These are phyloP conservation scores for Alloteropsis angusta DNA, from an alignment of 202 grass and related monocot species.

Conservation along the genomic window DNA sequence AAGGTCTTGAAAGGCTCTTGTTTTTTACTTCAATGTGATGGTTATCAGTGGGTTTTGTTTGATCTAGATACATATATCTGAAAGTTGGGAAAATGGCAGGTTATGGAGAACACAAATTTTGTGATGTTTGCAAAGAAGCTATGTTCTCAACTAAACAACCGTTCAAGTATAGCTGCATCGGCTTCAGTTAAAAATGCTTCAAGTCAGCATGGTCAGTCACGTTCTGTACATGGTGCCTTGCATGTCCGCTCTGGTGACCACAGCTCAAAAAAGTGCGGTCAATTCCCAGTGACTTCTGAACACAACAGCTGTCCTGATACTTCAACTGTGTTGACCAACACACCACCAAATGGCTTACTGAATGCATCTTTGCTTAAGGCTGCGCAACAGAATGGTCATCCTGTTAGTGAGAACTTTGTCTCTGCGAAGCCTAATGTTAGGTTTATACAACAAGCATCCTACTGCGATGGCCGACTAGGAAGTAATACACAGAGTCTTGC, in stretches of 20 bases:
- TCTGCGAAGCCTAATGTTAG: constrained; percentile 27
- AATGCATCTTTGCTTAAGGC: constrained; percentile 35
- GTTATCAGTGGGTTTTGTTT: not conserved
- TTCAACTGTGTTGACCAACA: constrained; percentile 19
- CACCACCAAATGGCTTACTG: constrained; percentile 1
- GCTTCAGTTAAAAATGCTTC: constrained; percentile 33
- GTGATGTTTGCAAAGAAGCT: constrained; percentile 62
- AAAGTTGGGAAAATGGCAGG: constrained; percentile 29
- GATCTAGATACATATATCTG: not conserved
- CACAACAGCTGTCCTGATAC: constrained; percentile 14
- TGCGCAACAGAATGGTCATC: constrained; percentile 27
- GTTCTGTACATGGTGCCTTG: not conserved
- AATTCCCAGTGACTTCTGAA: constrained; percentile 17
- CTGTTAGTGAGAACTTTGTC: constrained; percentile 21
- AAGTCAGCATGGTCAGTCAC: constrained; percentile 19
- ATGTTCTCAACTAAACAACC: constrained; percentile 57
- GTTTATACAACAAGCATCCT: constrained; percentile 13
- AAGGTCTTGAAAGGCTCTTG: not conserved
- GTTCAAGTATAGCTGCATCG: constrained; percentile 35
- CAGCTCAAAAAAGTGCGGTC: constrained; percentile 15
- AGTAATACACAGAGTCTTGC: constrained; percentile 23
- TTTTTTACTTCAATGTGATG: not conserved
- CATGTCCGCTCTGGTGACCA: constrained; percentile 1
- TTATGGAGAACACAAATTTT: constrained; percentile 67
- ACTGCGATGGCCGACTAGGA: constrained; percentile 10